A percentile compares a stretch with the other conserved stretches of the same genome.
Conservation (phyloP, 2,329 filamentous ascomycete genomes). For the Xylariaceae sp. region DNA sequence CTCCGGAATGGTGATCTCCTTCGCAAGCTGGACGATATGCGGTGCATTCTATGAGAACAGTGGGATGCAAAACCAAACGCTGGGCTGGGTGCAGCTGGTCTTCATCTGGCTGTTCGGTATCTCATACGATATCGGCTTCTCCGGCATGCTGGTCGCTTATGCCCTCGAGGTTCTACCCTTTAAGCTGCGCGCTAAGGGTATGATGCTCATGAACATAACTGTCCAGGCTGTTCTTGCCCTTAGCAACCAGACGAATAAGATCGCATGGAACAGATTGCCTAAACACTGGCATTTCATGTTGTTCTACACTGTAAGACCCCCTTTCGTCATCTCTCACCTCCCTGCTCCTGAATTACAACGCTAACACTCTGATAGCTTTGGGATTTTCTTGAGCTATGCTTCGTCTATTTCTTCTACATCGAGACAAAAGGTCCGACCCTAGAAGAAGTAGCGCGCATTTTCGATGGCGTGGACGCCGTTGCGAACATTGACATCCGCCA, state of each 20-base stretch:
- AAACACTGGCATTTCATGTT: slow-evolving; percentile 61
- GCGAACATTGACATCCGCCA: slow-evolving; percentile 50
- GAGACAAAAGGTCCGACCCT: slow-evolving; percentile 68
- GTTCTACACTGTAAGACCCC: slow-evolving; percentile 51
- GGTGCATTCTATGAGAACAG: slow-evolving; percentile 50
- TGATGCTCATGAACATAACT: slow-evolving; percentile 61
- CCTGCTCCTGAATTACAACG: background rate
- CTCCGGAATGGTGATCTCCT: slow-evolving; percentile 44
- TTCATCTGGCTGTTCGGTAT: slow-evolving; percentile 57
- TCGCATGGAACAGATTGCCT: slow-evolving; percentile 56
- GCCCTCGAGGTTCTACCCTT: slow-evolving; percentile 56
- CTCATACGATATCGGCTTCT: slow-evolving; percentile 57
- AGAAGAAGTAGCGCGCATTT: slow-evolving; percentile 65
- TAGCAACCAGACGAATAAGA: slow-evolving; percentile 58
- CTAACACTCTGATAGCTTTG: slow-evolving; percentile 38
- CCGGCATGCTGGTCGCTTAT: slow-evolving; percentile 53
- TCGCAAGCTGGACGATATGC: slow-evolving; percentile 46
- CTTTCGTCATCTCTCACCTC: background rate
- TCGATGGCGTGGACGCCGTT: slow-evolving; percentile 59
- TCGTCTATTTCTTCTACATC: slow-evolving; percentile 62
- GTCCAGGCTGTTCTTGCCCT: slow-evolving; percentile 58
- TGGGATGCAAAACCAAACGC: slow-evolving; percentile 37
- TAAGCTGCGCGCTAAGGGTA: slow-evolving; percentile 52
- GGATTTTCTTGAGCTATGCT: slow-evolving; percentile 55
- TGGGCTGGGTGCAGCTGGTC: slow-evolving; percentile 50